phyloP scores from a whole-genome alignment of 768 basidiomycete genomes.

The Agrocybe pediades region DNA sequence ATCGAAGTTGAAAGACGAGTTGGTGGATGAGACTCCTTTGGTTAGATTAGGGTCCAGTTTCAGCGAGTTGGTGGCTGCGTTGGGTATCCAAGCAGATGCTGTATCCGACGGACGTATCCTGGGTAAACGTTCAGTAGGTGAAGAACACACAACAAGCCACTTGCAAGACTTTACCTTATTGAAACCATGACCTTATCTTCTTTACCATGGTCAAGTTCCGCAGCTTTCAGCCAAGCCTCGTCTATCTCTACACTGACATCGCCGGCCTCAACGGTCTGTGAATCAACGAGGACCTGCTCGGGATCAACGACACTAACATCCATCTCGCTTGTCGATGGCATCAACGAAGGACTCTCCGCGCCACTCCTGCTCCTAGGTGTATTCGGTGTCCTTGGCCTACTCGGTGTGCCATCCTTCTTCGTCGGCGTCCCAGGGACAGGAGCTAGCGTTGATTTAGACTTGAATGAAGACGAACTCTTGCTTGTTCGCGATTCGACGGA shows the following conservation, averaged over 20 bases:
- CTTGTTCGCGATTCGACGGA: conserved; percentile 44
- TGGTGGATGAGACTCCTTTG: conserved; percentile 38
- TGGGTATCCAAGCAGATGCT: conserved; percentile 58
- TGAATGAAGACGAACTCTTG: conserved; percentile 22
- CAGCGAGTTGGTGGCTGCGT: conserved; percentile 47
- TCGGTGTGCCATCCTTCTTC: conserved; percentile 34
- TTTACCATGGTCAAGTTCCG: conserved; percentile 55
- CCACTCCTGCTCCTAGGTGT: conserved; percentile 48
- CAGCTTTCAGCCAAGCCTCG: conserved; percentile 48
- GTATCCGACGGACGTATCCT: conserved; percentile 66
- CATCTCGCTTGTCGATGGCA: conserved; percentile 63
- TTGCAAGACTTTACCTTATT: conserved; percentile 53
- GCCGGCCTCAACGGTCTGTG: conserved; percentile 63
- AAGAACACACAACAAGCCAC: background rate
- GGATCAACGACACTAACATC: conserved; percentile 73
- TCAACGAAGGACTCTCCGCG: conserved; percentile 49
- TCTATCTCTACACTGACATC: conserved; percentile 75
- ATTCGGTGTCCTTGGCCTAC: conserved; percentile 54
- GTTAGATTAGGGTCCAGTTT: conserved; percentile 62
- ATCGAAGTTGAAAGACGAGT: conserved; percentile 63
- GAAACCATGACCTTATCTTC: conserved; percentile 89
- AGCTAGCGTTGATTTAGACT: conserved; percentile 38
- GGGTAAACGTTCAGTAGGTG: background rate
- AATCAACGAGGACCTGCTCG: conserved; percentile 79
- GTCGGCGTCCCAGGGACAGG: conserved; percentile 59